Evolutionary conservation across 148 eudicot genomes (phyloP).

Genomic region (Chenopodium quinoa): DNA sequence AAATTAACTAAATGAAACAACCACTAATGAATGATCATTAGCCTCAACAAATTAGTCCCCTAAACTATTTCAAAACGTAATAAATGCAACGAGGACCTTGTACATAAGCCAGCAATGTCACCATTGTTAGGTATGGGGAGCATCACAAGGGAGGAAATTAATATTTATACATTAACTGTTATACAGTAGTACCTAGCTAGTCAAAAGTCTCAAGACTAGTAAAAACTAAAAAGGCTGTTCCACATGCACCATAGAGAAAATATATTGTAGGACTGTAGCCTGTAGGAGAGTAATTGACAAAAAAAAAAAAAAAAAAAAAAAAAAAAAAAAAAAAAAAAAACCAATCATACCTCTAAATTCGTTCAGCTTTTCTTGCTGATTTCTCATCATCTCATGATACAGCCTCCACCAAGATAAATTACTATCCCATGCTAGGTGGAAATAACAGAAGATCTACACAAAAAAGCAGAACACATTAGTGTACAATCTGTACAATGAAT

Average conservation of each 20-base stretch:
- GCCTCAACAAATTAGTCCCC: neutral
- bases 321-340: neutral
- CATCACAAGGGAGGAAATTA: neutral
- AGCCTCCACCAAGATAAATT: neutral
- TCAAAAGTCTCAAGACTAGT: neutral
- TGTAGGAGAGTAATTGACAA: neutral
- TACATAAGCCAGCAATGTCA: neutral
- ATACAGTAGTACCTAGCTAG: neutral
- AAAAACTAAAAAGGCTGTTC: neutral
- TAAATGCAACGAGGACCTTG: neutral
- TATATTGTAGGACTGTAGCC: neutral
- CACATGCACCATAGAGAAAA: neutral
- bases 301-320: too few relatives aligned
- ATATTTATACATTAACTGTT: neutral
- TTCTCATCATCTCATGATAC: neutral
- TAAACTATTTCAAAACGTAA: neutral
- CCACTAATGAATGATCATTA: neutral
- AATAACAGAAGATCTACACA: neutral
- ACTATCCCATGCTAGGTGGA: neutral
- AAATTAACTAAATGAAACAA: neutral
- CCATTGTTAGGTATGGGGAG: neutral
- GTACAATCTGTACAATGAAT: neutral
- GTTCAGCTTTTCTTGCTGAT: neutral
- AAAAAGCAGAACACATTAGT: neutral
- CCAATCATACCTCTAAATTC: neutral